Conservation (phyloP, 169 alveolate genomes). For the Miamiensis avidus region DNA sequence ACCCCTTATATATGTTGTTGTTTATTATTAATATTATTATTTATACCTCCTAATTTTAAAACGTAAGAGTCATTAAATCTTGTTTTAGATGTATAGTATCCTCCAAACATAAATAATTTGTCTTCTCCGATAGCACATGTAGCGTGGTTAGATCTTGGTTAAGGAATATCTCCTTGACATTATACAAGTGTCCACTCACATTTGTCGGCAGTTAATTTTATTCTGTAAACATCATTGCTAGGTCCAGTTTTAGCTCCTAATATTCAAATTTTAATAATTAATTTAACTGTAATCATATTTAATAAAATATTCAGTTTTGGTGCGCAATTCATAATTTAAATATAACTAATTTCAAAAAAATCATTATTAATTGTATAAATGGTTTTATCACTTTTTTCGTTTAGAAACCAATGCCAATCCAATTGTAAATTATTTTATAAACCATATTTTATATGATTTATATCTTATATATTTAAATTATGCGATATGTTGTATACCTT, state of each 20-base stretch:
- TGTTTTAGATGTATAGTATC: constrained; percentile 69
- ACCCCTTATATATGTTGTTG: too few species aligned
- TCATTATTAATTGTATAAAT: too few species aligned
- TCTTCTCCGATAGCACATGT: constrained; percentile 76
- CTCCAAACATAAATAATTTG: constrained; percentile 83
- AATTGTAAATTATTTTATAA: too few species aligned
- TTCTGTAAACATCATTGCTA: constrained; percentile 69
- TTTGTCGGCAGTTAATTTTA: constrained; percentile 73
- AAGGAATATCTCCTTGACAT: constrained; percentile 74
- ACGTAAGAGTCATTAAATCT: constrained; percentile 80
- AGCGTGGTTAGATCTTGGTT: constrained; percentile 85
- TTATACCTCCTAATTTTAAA: constrained; percentile 43
- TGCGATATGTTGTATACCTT: not conserved
- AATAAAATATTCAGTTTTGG: not conserved
- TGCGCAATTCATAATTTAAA: too few species aligned
- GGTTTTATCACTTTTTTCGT: too few species aligned
- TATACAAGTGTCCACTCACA: constrained; percentile 58
- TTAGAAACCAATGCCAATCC: too few species aligned
- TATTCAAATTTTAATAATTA: constrained; percentile 55
- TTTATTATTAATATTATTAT: too few species aligned
- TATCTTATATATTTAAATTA: too few species aligned
- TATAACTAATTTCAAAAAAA: too few species aligned
- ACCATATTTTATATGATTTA: too few species aligned
- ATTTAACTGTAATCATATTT: constrained; percentile 1
- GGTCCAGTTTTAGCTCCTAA: constrained; percentile 70